phyloP scores from a whole-genome alignment of 257 asterid species.

The Penstemon eatonii region DNA sequence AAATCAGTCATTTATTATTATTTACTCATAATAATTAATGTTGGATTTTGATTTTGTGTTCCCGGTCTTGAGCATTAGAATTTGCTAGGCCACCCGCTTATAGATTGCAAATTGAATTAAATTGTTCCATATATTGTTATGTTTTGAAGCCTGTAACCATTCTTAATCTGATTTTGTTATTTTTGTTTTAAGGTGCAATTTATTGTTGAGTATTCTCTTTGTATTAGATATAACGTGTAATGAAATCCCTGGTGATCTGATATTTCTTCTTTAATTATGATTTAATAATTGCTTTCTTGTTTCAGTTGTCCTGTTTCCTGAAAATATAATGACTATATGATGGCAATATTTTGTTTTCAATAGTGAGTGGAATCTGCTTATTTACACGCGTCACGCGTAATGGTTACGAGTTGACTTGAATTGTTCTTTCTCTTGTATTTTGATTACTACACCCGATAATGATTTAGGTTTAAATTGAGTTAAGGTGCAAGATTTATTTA shows the following conservation, averaged over 20 bases:
- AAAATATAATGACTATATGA: background rate
- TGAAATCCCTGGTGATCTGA: constrained; percentile 16
- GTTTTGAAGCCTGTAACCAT: background rate
- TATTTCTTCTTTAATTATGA: background rate
- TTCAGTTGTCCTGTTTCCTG: background rate
- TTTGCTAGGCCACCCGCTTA: constrained; percentile 5
- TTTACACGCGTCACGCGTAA: no score
- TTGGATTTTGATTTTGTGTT: background rate
- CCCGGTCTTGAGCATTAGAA: background rate
- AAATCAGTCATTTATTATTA: background rate
- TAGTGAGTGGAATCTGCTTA: no score
- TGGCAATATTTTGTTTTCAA: background rate
- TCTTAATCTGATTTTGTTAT: constrained; percentile 2
- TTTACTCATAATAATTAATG: background rate
- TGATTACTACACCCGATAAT: no score
- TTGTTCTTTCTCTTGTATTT: no score
- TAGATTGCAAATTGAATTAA: constrained; percentile 13
- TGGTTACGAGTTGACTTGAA: no score
- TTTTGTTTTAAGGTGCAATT: background rate
- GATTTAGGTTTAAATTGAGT: no score
- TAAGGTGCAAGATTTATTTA: no score
- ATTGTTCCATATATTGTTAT: background rate
- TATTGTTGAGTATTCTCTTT: constrained; percentile 9
- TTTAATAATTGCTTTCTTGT: background rate
- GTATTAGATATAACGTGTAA: background rate